Conservation (phyloP, 768 basidiomycete species). For the Tylopilus sp. region DNA sequence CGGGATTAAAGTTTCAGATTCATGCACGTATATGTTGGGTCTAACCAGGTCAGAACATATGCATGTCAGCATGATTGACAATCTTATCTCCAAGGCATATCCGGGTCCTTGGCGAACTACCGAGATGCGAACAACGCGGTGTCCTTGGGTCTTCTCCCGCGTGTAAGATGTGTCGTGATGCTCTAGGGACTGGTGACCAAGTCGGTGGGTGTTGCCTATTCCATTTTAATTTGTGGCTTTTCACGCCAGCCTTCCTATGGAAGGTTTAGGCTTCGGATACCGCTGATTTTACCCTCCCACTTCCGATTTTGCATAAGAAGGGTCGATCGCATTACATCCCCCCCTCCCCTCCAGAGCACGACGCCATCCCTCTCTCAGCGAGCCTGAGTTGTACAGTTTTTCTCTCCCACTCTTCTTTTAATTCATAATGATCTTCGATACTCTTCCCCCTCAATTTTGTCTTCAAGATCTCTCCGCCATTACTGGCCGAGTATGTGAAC, state of each 20-base stretch:
- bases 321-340: constrained; percentile 2
- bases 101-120: constrained; percentile 20
- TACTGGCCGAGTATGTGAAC: constrained; percentile 35
- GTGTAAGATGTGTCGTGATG: constrained; percentile 31
- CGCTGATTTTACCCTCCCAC: constrained; percentile 16
- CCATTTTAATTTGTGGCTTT: constrained; percentile 27
- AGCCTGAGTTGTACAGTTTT: constrained; percentile 25
- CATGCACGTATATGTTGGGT: not conserved
- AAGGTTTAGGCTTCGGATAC: constrained; percentile 17
- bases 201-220: constrained; percentile 24
- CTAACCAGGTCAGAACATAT: constrained; percentile 21
- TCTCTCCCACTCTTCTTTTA: constrained; percentile 11
- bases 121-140: constrained; percentile 24
- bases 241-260: constrained; percentile 21
- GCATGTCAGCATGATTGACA: constrained; percentile 18
- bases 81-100: constrained; percentile 14
- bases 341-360: constrained; percentile 6
- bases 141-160: constrained; percentile 29
- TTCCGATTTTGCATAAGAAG: constrained; percentile 30
- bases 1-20: constrained; percentile 19
- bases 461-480: constrained; percentile 35
- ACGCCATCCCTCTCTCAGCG: constrained; percentile 20
- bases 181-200: constrained; percentile 26
- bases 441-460: constrained; percentile 35
- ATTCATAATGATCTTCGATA: constrained; percentile 27